Base-by-base conservation (phyloP, 2,329 filamentous ascomycete genomes). In the Pseudogymnoascus sp. region DNA sequence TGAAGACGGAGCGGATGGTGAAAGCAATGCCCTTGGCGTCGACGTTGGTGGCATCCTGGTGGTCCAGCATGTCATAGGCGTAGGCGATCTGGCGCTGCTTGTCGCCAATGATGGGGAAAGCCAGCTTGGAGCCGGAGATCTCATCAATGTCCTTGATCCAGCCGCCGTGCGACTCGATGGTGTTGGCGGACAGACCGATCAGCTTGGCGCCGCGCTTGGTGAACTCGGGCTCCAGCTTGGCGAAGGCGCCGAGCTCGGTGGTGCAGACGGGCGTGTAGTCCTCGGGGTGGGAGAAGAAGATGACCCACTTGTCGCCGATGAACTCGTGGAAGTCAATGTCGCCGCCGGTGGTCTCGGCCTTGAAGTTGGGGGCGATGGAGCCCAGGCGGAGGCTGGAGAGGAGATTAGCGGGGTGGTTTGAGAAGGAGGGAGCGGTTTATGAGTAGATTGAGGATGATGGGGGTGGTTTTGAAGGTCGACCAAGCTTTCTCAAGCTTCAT, bases 231-330 rank as follows among this genome's bases (percentile, higher is more conserved):
- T 91, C 86, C 65, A 96, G 82, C 78, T 92, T 94, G 68, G 91
- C 89, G 71, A 97, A 95, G 63, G 91, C 91, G 65, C 91, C 92
- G 65, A 97, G 87, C 80, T 97, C 92, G 60, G 91, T 97, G 66
- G 92, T 97, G 82, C 92, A 97, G 63, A 96, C 92, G 60, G 92
- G 92, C 1, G 92, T 96, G 81, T 90, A 96, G 77, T 96, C 92
- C 75, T 87, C 88, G 2, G 90, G 90, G 78, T 93, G 90, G 33
- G 87, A 91, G 81, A 94, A 93, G 68, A 94, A 80, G 66, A 94
- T 83, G 62, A 87, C 85, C 90, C 90, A 93, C 71, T 82, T 87
- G 79, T 88, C 80, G 71, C 85, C 87, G 66, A 92, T 82, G 78
- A 88, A 92, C 75, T 91, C 81, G 76, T 92, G 88, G 80, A 93